Evolutionary conservation across 169 alveolate genomes (phyloP).

Genomic region (Plasmodium sp.): DNA sequence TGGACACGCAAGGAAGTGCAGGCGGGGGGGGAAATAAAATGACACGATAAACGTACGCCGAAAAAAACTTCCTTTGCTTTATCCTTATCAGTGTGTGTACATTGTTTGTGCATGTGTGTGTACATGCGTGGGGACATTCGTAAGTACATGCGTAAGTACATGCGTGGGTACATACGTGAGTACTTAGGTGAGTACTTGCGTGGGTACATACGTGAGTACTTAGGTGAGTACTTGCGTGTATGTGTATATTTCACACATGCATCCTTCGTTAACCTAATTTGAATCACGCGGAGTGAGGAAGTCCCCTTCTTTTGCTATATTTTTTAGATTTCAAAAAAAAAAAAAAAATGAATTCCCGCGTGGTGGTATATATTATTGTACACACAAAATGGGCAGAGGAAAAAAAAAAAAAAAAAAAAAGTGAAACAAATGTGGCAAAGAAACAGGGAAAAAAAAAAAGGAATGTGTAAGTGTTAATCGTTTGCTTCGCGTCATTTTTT

Average conservation of each 20-base stretch:
- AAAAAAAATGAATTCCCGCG: neutral
- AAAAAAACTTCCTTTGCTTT: conserved; percentile 6
- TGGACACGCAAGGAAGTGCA: neutral
- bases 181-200: too few species aligned
- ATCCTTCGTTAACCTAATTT: conserved; percentile 1
- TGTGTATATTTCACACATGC: neutral
- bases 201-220: too few species aligned
- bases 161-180: too few species aligned
- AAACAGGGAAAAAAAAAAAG: neutral
- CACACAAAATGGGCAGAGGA: conserved; percentile 41
- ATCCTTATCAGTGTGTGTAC: conserved; percentile 4
- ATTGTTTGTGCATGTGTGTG: neutral
- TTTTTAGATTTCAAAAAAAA: neutral
- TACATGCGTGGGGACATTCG: neutral
- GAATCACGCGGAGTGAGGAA: neutral
- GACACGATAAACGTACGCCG: neutral
- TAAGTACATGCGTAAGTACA: too few species aligned
- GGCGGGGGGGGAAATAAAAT: neutral
- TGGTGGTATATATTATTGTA: conserved; percentile 19
- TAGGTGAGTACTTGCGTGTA: too few species aligned
- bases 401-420: conserved; percentile 14
- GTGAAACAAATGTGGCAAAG: neutral
- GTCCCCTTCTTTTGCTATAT: neutral
- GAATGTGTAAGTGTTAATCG: neutral
- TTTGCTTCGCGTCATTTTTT: neutral